These are phyloP conservation scores for Calocybe indica DNA, from an alignment of 768 basidiomycete species.

Conservation along the genomic window DNA sequence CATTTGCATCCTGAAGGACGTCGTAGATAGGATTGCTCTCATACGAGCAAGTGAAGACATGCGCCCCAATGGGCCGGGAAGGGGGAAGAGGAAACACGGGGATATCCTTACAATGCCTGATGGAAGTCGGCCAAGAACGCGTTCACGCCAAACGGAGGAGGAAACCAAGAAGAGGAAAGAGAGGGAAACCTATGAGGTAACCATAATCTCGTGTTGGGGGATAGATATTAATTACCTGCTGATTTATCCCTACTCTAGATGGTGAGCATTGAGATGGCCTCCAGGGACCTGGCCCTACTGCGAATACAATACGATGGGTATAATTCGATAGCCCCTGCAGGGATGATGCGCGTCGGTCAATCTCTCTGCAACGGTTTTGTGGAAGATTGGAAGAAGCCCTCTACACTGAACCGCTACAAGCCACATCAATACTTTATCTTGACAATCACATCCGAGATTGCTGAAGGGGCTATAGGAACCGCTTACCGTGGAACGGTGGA, in stretches of 20 bases:
- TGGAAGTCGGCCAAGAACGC: too few species aligned
- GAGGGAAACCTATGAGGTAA: too few species aligned
- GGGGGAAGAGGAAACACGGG: not conserved
- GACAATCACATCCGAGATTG: constrained; percentile 8
- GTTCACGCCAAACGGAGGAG: too few species aligned
- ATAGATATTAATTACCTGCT: too few species aligned
- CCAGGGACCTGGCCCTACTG: constrained; percentile 1
- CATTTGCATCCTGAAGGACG: constrained; percentile 10
- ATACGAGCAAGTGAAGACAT: not conserved
- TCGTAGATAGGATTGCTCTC: constrained; percentile 6
- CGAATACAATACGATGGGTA: constrained; percentile 6
- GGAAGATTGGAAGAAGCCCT: not conserved
- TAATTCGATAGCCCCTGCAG: constrained; percentile 4
- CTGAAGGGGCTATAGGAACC: constrained; percentile 6
- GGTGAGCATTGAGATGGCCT: not conserved
- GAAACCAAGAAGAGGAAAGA: too few species aligned
- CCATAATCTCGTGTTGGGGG: too few species aligned
- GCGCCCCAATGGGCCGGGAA: not conserved
- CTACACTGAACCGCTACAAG: not conserved
- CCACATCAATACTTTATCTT: not conserved
- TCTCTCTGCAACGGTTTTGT: not conserved
- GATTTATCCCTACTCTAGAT: too few species aligned
- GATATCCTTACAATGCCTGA: too few species aligned
- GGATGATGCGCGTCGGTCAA: not conserved
- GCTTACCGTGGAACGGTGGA: constrained; percentile 8